Conservation (phyloP, 1,284 basidiomycete genomes). For the Austropuccinia psidii region DNA sequence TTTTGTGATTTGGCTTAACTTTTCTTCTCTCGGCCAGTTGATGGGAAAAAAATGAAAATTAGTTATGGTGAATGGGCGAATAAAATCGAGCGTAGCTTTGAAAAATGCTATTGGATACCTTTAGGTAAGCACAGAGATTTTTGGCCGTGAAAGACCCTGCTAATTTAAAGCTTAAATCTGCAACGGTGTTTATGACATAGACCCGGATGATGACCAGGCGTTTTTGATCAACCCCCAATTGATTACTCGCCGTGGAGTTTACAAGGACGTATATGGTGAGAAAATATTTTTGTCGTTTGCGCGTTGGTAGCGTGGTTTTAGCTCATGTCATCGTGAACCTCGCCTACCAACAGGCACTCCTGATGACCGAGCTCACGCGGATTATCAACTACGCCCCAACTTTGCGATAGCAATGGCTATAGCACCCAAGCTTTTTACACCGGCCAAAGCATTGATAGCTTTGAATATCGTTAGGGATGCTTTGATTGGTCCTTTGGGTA, state of each 20-base stretch:
- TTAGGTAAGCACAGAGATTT: slow-evolving; percentile 54
- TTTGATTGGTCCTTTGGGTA: slow-evolving; percentile 74
- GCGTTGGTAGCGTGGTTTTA: background rate
- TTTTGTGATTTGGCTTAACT: background rate
- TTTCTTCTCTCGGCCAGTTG: slow-evolving; percentile 53
- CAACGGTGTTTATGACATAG: slow-evolving; percentile 50
- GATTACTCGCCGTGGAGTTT: slow-evolving; percentile 86
- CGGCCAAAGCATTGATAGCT: slow-evolving; percentile 66
- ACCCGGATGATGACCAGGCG: slow-evolving; percentile 62
- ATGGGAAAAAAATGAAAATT: slow-evolving; percentile 63
- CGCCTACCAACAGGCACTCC: slow-evolving; percentile 56
- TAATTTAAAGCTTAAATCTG: no score
- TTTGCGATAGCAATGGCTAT: slow-evolving; percentile 81
- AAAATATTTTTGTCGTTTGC: background rate
- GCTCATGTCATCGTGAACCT: background rate
- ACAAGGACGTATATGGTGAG: slow-evolving; percentile 82
- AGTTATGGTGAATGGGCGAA: slow-evolving; percentile 86
- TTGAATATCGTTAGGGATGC: slow-evolving; percentile 67
- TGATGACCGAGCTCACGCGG: slow-evolving; percentile 77
- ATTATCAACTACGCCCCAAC: slow-evolving; percentile 64
- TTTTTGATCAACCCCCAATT: slow-evolving; percentile 66
- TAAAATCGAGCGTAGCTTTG: slow-evolving; percentile 77
- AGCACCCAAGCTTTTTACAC: slow-evolving; percentile 87
- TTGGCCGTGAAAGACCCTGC: no score
- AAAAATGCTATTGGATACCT: slow-evolving; percentile 83